Evolutionary conservation across 176 grass and related monocot species (phyloP).

Genomic region (Triticum monococcum): DNA sequence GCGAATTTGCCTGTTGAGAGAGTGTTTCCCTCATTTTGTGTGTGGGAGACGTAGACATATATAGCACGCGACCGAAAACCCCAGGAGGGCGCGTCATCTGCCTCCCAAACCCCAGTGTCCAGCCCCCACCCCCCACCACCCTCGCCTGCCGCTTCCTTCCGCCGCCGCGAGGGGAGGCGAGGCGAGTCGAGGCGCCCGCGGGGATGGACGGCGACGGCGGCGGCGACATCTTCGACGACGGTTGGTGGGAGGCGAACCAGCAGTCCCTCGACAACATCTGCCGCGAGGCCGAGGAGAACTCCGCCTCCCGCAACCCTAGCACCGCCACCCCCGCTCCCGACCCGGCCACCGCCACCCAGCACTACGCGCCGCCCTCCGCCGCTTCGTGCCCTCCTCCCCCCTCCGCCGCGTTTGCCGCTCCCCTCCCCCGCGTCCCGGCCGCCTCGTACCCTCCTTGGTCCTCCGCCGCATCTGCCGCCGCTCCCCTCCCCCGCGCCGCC

Average conservation of each 20-base stretch:
- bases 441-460: neutral
- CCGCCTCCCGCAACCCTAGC: constrained; percentile 50
- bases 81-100: neutral
- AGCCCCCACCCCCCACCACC: neutral
- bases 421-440: neutral
- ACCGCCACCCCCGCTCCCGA: neutral
- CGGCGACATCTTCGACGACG: constrained; percentile 24
- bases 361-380: neutral
- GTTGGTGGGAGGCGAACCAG: constrained; percentile 37
- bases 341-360: neutral
- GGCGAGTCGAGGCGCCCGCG: neutral
- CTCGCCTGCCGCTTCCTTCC: neutral
- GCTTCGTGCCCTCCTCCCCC: neutral
- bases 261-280: constrained; percentile 18
- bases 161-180: neutral
- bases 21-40: neutral
- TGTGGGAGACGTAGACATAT: neutral
- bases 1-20: neutral
- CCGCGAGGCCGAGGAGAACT: neutral
- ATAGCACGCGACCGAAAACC: neutral
- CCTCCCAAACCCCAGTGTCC: neutral
- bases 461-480: neutral
- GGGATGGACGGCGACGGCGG: constrained; percentile 49
- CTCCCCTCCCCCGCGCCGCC: neutral
- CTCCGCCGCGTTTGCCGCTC: too few species aligned